Conservation (phyloP, 1,284 basidiomycete species). For the Cystobasidium sp. region DNA sequence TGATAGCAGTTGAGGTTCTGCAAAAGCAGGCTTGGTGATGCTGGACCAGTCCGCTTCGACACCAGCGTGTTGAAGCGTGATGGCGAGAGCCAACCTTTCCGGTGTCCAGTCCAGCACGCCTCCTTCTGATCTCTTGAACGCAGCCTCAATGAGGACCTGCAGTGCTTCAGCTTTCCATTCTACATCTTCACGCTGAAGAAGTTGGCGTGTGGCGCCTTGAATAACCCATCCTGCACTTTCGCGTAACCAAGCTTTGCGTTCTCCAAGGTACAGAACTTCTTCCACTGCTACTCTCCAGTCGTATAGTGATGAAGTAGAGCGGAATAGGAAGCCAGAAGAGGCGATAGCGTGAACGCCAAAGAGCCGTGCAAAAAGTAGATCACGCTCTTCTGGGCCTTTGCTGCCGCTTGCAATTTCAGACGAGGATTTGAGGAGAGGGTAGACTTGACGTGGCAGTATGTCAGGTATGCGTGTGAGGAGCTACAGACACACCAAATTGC, state of each 20-base stretch:
- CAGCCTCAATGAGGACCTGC: slow-evolving; percentile 61
- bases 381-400: slow-evolving; percentile 88
- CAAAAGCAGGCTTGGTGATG: slow-evolving; percentile 76
- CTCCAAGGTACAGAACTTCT: slow-evolving; percentile 72
- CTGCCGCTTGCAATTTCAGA: slow-evolving; percentile 72
- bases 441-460: slow-evolving; percentile 74
- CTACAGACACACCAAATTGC: slow-evolving; percentile 59
- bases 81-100: slow-evolving; percentile 81
- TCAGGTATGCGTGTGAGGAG: slow-evolving; percentile 78
- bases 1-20: slow-evolving; percentile 69
- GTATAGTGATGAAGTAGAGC: slow-evolving; percentile 65
- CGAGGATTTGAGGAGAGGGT: slow-evolving; percentile 71
- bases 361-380: slow-evolving; percentile 86
- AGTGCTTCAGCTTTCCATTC: slow-evolving; percentile 75
- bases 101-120: slow-evolving; percentile 67
- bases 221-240: slow-evolving; percentile 91
- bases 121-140: slow-evolving; percentile 60
- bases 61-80: slow-evolving; percentile 69
- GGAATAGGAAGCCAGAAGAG: slow-evolving; percentile 77
- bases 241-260: slow-evolving; percentile 85
- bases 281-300: slow-evolving; percentile 70
- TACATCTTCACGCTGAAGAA: slow-evolving; percentile 62
- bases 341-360: slow-evolving; percentile 85
- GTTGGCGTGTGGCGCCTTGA: slow-evolving; percentile 66
- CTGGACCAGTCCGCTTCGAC: slow-evolving; percentile 72